Evolutionary conservation across 2,329 filamentous ascomycete species (phyloP).

Genomic region (Penicillium sumatraense): DNA sequence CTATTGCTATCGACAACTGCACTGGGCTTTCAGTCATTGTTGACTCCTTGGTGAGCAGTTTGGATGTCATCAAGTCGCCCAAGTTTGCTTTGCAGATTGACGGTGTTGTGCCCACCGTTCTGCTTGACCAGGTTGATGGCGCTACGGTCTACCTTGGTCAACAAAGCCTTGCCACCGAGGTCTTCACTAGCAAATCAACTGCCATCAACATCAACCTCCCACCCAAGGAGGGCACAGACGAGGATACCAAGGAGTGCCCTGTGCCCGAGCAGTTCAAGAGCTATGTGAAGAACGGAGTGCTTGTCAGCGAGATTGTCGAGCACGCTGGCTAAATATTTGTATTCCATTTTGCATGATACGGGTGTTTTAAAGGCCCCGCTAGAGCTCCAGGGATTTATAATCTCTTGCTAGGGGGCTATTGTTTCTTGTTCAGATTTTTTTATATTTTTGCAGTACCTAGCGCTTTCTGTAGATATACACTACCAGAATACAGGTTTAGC

Average conservation of each 20-base stretch:
- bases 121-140: conserved; percentile 92
- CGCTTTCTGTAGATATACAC: conserved; percentile 26
- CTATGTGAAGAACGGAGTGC: conserved; percentile 74
- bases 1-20: conserved; percentile 94
- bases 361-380: neutral
- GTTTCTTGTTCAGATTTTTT: conserved; percentile 8
- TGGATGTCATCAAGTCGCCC: conserved; percentile 93
- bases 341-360: neutral
- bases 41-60: conserved; percentile 84
- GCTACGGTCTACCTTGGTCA: conserved; percentile 85
- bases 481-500: conserved; percentile 12
- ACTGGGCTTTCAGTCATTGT: conserved; percentile 81
- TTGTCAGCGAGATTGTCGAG: conserved; percentile 93
- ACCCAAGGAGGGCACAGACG: conserved; percentile 67
- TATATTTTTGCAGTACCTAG: conserved; percentile 24
- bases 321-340: conserved; percentile 71
- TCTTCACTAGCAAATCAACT: conserved; percentile 87
- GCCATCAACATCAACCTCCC: conserved; percentile 86
- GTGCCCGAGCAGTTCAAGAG: conserved; percentile 89
- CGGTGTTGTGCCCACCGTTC: conserved; percentile 80
- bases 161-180: conserved; percentile 75
- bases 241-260: conserved; percentile 85
- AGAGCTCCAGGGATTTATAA: neutral
- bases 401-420: neutral
- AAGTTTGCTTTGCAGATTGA: conserved; percentile 95